Percentiles rank a stretch among this genome's conserved stretches.
Conservation (phyloP, 306 rosid genomes). For the Rosa multiflora region DNA sequence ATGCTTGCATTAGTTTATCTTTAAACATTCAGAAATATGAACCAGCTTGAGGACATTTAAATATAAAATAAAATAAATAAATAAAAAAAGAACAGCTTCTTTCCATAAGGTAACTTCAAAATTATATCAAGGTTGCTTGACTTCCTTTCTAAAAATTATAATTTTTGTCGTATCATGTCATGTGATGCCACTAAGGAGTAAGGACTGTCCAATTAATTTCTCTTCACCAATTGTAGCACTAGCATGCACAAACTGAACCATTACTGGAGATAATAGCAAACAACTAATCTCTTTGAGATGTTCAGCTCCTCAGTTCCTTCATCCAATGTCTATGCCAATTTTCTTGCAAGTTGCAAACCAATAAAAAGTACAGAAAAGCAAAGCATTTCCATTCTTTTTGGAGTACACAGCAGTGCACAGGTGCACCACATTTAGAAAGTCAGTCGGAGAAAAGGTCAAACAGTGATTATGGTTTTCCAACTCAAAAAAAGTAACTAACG, state of each 20-base stretch:
- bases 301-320: not conserved
- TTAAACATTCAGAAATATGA: not conserved
- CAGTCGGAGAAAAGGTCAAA: not conserved
- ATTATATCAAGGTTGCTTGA: not conserved
- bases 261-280: not conserved
- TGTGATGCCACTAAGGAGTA: not conserved
- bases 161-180: not conserved
- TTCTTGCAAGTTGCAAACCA: conserved; percentile 3
- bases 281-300: not conserved
- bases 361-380: not conserved
- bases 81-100: not conserved
- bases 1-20: not conserved
- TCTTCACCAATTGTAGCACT: not conserved
- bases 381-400: not conserved
- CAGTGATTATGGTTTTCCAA: conserved; percentile 13
- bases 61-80: not conserved
- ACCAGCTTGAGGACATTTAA: not conserved
- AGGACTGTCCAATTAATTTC: conserved; percentile 1
- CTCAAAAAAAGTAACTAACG: conserved; percentile 11
- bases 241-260: conserved; percentile 3
- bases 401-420: not conserved
- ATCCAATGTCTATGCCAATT: not conserved
- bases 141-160: not conserved
- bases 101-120: not conserved
- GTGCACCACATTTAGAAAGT: not conserved